phyloP scores from a whole-genome alignment of 2,329 filamentous ascomycete genomes.

The Bretziella fagacearum region DNA sequence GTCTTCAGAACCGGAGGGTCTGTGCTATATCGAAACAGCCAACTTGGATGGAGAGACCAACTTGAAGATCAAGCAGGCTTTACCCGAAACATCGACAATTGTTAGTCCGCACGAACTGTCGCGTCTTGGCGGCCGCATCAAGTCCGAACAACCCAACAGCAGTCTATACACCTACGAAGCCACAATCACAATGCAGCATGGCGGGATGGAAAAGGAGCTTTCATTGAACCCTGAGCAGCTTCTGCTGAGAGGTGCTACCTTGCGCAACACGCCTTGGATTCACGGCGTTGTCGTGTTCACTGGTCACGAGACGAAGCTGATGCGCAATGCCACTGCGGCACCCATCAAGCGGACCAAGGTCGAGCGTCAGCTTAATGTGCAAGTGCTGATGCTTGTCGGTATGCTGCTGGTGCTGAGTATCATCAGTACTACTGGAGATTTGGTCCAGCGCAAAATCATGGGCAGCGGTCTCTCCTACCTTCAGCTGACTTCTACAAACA shows the following conservation, averaged over 20 bases:
- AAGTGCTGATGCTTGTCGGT: constrained; percentile 76
- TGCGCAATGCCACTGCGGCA: constrained; percentile 93
- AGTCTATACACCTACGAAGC: constrained; percentile 97
- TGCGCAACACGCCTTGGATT: constrained; percentile 94
- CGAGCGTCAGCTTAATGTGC: constrained; percentile 79
- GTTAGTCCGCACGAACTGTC: constrained; percentile 78
- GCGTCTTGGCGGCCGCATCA: constrained; percentile 67
- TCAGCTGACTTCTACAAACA: constrained; percentile 43
- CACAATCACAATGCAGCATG: constrained; percentile 76
- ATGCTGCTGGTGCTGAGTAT: constrained; percentile 74
- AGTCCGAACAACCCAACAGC: constrained; percentile 95
- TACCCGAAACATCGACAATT: constrained; percentile 77
- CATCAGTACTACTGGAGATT: constrained; percentile 78
- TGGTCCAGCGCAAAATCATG: constrained; percentile 55
- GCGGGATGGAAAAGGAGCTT: constrained; percentile 84
- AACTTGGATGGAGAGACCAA: constrained; percentile 98
- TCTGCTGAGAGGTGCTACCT: constrained; percentile 75
- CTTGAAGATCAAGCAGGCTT: constrained; percentile 93
- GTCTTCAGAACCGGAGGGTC: constrained; percentile 87
- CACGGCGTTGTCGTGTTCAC: constrained; percentile 59
- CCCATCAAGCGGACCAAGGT: constrained; percentile 97
- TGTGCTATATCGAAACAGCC: constrained; percentile 97
- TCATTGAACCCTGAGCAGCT: constrained; percentile 83
- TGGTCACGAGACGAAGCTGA: constrained; percentile 94
- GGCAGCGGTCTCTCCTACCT: constrained; percentile 55